Conservation (phyloP, 2,329 filamentous ascomycete genomes). For the Mollisiaceae sp. region DNA sequence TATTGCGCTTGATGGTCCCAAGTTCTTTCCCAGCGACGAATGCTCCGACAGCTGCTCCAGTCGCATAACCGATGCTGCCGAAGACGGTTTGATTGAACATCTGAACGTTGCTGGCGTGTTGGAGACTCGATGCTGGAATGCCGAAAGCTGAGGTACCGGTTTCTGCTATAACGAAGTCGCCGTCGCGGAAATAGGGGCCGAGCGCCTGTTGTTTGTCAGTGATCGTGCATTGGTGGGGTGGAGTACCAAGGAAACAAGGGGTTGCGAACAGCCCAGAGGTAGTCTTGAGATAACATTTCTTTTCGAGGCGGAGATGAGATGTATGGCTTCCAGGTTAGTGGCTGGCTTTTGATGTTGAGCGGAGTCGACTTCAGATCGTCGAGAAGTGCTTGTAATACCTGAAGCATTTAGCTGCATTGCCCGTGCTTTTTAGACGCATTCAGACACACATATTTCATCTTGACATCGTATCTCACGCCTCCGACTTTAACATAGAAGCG, state of each 20-base stretch:
- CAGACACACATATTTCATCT: conserved; percentile 30
- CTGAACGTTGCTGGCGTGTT: conserved; percentile 9
- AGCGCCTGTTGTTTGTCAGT: conserved; percentile 38
- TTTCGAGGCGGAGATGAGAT: neutral
- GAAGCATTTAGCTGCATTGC: neutral
- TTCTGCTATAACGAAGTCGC: conserved; percentile 61
- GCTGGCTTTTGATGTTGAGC: neutral
- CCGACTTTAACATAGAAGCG: conserved; percentile 36
- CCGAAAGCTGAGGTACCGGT: conserved; percentile 62
- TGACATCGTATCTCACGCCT: conserved; percentile 24
- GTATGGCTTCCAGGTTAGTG: neutral
- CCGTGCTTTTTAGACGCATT: neutral
- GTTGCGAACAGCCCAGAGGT: neutral
- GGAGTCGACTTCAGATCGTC: neutral
- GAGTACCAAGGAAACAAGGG: neutral
- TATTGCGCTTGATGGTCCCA: conserved; percentile 45
- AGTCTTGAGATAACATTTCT: neutral
- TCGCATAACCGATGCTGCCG: conserved; percentile 65
- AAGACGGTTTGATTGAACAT: conserved; percentile 48
- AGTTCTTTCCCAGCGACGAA: conserved; percentile 51
- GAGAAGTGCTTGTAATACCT: neutral
- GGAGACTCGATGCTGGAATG: conserved; percentile 49
- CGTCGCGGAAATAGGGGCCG: conserved; percentile 51
- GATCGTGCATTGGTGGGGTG: neutral
- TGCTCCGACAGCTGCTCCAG: conserved; percentile 60